phyloP scores from a whole-genome alignment of 2,329 filamentous ascomycete species.

The Sporothrix protearum region DNA sequence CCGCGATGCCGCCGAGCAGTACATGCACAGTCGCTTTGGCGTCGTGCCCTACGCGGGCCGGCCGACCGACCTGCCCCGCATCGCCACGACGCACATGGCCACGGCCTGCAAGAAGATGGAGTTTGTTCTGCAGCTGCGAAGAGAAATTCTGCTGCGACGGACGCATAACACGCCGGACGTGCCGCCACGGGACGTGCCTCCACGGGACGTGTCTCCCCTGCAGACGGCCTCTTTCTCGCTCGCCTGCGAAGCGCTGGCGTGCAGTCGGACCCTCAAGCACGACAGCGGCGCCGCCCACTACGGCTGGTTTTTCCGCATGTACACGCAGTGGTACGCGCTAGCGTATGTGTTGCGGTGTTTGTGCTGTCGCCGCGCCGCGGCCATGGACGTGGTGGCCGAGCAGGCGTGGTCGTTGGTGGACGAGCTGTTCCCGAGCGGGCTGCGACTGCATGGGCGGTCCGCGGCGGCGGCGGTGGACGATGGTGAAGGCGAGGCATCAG shows the following conservation, averaged over 20 bases:
- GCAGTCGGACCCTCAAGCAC: not conserved
- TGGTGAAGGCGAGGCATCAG: no score
- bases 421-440: not conserved
- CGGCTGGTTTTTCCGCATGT: constrained; percentile 15
- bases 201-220: no score
- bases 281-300: not conserved
- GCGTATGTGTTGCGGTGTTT: constrained; percentile 17
- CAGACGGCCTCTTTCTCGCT: not conserved
- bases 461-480: not conserved
- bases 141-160: not conserved
- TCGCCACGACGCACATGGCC: constrained; percentile 7
- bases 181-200: no score
- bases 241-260: not conserved
- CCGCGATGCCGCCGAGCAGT: not conserved
- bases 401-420: constrained; percentile 6
- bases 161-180: not conserved
- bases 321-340: constrained; percentile 20
- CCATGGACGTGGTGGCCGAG: not conserved
- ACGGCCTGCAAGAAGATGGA: constrained; percentile 19
- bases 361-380: not conserved
- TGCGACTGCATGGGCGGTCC: not conserved
- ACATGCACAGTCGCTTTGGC: not conserved
- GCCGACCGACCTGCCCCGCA: not conserved
- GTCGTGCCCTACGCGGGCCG: not conserved
- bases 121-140: constrained; percentile 17